Base-by-base conservation (phyloP, 2,329 filamentous ascomycete species). In the Claviceps pazoutovae region DNA sequence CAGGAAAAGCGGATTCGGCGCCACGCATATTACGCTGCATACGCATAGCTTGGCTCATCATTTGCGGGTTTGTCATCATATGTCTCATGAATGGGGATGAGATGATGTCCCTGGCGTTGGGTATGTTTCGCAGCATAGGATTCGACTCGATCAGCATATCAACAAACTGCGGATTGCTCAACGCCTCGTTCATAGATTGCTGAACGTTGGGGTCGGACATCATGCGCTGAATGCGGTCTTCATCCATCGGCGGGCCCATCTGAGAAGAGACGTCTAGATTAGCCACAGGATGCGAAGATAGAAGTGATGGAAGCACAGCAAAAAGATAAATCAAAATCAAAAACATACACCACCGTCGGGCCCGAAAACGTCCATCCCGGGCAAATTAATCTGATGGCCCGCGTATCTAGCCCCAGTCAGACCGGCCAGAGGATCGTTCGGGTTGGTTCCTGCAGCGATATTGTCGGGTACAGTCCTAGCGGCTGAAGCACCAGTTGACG, bases 81-180 rank as follows among this genome's bases (percentile, higher is more conserved):
- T 86, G 78, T 61, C 93, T 80, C 70, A 97, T 89, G 56, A 89
- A 79, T 0, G 90, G 90, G 23, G 90, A 93, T 55, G 88, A 83
- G 61, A 98, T 80, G 68, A 96, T 84, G 63, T 94, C 82, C 59
- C 89, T 81, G 21, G 87, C 86, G 54, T 84, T 79, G 42, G 86
- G 86, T 66, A 86, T 79, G 54, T 80, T 77, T 60, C 83, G 79
- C 17, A 89, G 73, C 76, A 88, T 84, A 2, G 93, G 93, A 64
- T 95, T 95, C 62, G 85, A 81, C 60, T 93, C 82, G 60, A 98
- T 89, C 78, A 97, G 87, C 79, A 94, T 88, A 63, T 97, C 88
- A 64, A 97, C 79, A 60, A 98, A 86, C 17, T 83, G 80, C n/a
- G 93, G 91, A 68, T 97, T 97, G 67, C 90, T 87, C 66, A 98